A percentile compares a stretch with the other conserved stretches of the same genome.
Evolutionary conservation across 2,329 filamentous ascomycete species (phyloP).

Genomic region (Xylaria sp.): DNA sequence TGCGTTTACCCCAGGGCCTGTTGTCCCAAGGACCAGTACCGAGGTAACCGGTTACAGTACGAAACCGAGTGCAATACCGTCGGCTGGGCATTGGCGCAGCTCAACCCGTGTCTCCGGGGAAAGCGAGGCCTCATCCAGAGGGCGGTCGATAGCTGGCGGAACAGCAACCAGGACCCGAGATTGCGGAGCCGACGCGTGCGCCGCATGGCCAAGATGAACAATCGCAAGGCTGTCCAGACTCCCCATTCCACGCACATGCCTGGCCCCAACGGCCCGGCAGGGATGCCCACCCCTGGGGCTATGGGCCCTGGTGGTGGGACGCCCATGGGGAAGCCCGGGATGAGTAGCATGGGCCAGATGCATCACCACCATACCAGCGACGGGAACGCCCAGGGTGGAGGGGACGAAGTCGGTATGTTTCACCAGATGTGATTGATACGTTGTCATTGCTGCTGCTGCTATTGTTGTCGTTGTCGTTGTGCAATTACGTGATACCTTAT

Average conservation of each 20-base stretch:
- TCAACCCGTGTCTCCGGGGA: conserved; percentile 87
- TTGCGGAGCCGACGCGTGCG: conserved; percentile 89
- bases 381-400: conserved; percentile 66
- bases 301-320: conserved; percentile 60
- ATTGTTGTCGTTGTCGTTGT: conserved; percentile 37
- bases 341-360: conserved; percentile 67
- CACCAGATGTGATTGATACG: conserved; percentile 79
- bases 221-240: conserved; percentile 71
- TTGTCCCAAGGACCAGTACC: conserved; percentile 93
- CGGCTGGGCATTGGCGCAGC: conserved; percentile 95
- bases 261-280: conserved; percentile 66
- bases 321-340: conserved; percentile 66
- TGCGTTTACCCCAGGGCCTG: conserved; percentile 96
- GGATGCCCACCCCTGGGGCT: conserved; percentile 64
- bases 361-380: conserved; percentile 80
- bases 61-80: conserved; percentile 99
- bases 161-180: conserved; percentile 95
- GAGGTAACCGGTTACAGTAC: conserved; percentile 92
- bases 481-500: conserved; percentile 43
- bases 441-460: conserved; percentile 43
- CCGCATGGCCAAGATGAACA: conserved; percentile 95
- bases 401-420: conserved; percentile 97
- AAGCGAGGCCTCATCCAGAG: conserved; percentile 96
- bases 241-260: conserved; percentile 67
- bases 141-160: conserved; percentile 97